phyloP scores from a whole-genome alignment of 2,329 filamentous ascomycete species.

The Cadophora luteo-olivacea region DNA sequence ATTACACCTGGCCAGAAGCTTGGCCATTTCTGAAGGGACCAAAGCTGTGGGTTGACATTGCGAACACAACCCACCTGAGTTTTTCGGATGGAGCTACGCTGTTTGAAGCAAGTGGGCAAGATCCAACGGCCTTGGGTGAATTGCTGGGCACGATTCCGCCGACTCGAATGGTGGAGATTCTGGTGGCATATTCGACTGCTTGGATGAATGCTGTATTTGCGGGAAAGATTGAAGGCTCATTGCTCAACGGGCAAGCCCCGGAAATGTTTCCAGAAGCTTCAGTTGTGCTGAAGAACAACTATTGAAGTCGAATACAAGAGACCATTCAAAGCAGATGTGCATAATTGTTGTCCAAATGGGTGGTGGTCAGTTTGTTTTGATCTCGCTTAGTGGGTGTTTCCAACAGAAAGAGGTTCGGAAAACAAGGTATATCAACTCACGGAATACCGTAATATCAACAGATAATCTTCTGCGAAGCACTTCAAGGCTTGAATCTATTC shows the following conservation, averaged over 20 bases:
- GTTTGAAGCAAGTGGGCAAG: background rate
- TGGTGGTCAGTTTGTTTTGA: background rate
- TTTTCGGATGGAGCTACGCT: background rate
- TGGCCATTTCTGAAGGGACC: background rate
- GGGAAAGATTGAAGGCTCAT: background rate
- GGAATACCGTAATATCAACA: too few species aligned
- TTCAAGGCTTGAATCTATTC: too few species aligned
- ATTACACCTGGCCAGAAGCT: background rate
- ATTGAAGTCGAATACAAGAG: background rate
- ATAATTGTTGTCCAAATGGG: background rate
- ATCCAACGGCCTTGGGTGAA: background rate
- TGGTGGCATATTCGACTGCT: conserved; percentile 1
- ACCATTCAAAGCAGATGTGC: background rate
- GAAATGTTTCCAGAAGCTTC: background rate
- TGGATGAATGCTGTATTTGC: background rate
- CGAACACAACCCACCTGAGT: background rate
- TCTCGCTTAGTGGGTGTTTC: background rate
- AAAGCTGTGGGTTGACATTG: background rate
- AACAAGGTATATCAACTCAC: too few species aligned
- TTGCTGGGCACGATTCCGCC: background rate
- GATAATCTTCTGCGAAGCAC: too few species aligned
- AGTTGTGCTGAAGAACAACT: background rate
- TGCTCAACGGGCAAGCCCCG: background rate
- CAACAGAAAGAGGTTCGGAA: background rate
- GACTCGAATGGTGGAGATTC: background rate